phyloP scores from a whole-genome alignment of 306 rosid genomes.

The Quercus variabilis region DNA sequence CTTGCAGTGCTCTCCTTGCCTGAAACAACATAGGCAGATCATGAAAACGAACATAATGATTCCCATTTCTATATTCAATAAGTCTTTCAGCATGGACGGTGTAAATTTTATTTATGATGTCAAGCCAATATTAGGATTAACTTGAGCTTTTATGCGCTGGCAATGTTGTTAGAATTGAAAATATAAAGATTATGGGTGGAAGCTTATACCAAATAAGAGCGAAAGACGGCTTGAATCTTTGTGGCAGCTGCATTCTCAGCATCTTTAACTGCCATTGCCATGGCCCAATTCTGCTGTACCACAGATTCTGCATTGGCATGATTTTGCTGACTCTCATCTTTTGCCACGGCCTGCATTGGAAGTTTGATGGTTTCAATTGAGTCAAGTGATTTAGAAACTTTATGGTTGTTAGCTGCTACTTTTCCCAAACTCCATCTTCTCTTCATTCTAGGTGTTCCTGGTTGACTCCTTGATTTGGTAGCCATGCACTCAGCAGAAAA shows the following conservation, averaged over 20 bases:
- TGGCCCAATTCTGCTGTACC: slow-evolving; percentile 19
- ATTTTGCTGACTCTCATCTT: slow-evolving; percentile 17
- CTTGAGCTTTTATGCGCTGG: too few relatives aligned
- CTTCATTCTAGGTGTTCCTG: slow-evolving; percentile 42
- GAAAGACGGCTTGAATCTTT: slow-evolving; percentile 70
- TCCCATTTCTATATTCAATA: too few relatives aligned
- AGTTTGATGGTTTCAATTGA: slow-evolving; percentile 34
- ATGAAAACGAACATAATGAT: neutral
- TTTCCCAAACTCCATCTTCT: slow-evolving; percentile 76
- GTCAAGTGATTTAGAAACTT: slow-evolving; percentile 50
- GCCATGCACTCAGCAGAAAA: slow-evolving; percentile 16
- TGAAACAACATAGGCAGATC: slow-evolving; percentile 22
- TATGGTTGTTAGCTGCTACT: slow-evolving; percentile 36
- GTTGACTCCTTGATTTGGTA: slow-evolving; percentile 9
- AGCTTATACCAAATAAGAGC: slow-evolving; percentile 62
- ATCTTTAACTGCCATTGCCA: slow-evolving; percentile 1
- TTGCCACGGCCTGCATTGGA: slow-evolving; percentile 25
- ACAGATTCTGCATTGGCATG: neutral
- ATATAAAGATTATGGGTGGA: neutral
- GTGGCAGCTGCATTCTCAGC: slow-evolving; percentile 55
- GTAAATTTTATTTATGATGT: too few relatives aligned
- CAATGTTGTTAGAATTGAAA: too few relatives aligned
- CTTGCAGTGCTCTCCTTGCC: slow-evolving; percentile 91
- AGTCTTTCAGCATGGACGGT: too few relatives aligned
- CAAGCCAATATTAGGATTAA: too few relatives aligned